Conservation (phyloP, 2,329 filamentous ascomycete species). For the Colletotrichum lindemuthianum region DNA sequence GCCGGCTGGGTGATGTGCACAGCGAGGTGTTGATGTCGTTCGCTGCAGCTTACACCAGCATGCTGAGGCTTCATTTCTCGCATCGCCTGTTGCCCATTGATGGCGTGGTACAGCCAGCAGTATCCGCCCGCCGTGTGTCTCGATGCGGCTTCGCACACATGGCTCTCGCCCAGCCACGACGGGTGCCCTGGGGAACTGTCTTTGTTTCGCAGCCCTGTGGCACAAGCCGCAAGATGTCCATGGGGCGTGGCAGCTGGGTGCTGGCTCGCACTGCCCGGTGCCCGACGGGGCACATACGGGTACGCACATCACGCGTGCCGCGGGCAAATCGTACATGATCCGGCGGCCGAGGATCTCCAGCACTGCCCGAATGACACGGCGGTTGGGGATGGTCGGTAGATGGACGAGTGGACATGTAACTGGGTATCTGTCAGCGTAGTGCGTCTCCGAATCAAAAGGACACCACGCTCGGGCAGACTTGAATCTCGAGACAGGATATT, state of each 20-base stretch:
- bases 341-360: constrained; percentile 2
- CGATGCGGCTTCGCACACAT: constrained; percentile 23
- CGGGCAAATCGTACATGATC: constrained; percentile 3
- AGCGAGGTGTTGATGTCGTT: neutral
- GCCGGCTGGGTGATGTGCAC: neutral
- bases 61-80: no score
- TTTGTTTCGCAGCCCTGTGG: constrained; percentile 27
- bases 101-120: constrained; percentile 17
- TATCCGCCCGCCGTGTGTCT: constrained; percentile 25
- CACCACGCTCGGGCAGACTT: neutral
- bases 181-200: constrained; percentile 22
- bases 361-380: constrained; percentile 1
- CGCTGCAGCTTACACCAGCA: no score
- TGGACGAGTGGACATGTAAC: no score
- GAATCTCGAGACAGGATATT: neutral
- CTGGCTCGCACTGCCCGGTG: neutral
- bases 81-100: neutral
- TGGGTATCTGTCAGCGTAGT: no score
- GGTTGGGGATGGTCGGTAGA: neutral
- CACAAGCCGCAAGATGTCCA: constrained; percentile 11
- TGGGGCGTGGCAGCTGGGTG: constrained; percentile 23
- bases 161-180: constrained; percentile 21
- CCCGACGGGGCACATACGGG: constrained; percentile 11
- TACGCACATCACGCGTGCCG: constrained; percentile 10
- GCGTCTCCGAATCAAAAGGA: no score